Base-by-base conservation (phyloP, 73 alveolate species). In the Paramecium primaurelia region DNA sequence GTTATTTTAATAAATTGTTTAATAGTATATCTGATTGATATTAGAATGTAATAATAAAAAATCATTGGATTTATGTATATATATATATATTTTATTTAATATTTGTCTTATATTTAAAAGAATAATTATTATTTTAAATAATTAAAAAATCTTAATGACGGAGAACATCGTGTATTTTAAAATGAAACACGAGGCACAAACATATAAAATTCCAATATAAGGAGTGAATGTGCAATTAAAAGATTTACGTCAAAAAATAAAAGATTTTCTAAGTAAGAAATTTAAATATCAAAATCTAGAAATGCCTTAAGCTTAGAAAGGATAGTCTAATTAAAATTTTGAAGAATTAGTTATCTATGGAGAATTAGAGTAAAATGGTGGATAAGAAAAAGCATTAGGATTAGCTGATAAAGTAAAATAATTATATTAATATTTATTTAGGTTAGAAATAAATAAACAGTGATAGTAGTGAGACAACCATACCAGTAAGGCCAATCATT, bases 241-340 rank as follows among this genome's bases (percentile, higher is more conserved):
- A 64, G 91, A 80, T 80, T 80, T 80, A 44, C 47, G 91, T 18
- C 58, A 80, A 44, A 80, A 80, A 47, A 80, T 80, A 59, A 80
- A 80, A 22, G 91, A 80, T 38, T 49, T 25, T 25, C 47, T 80
- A 10, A 80, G 91, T 80, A 80, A 25, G 1, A 14, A 40, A 40
- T 22, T 22, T 45, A 12, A 40, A 32, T 42, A 80, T 42, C 16
- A 40, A 12, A 32, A 37, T 75, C n/a, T 11, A 45, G 75, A 44
- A 80, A 80, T 45, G 71, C 77, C 88, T 37, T 11, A 75, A 75
- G 37, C 87, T 8, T 8, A 26, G 11, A 80, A 44, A 26, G 73
- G 75, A 80, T 32, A 44, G 49, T 80, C 75, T 2, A 75, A 75
- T 25, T 75, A 68, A 32, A 68, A 68, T 73, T 34, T 22, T 7